Evolutionary conservation across 2,329 filamentous ascomycete species (phyloP), one percentile per base, ranked within the genome.

Genomic region (Graphilbum sp.): DNA sequence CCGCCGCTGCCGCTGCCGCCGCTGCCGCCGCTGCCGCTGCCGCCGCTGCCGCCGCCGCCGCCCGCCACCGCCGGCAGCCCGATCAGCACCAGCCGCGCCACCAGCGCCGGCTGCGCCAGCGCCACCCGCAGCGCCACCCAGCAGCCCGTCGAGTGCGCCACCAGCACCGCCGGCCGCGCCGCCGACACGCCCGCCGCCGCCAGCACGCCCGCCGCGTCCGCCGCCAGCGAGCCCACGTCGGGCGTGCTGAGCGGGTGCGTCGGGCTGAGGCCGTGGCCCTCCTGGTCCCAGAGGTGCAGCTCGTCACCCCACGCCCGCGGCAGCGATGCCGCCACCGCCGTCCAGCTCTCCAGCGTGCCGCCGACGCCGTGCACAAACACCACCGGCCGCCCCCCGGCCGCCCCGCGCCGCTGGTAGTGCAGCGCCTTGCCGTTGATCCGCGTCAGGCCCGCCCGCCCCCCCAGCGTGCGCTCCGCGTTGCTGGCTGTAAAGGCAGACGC

Each of bases 251-350:
- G 20, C n/a, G 34, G 34, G n/a, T 35, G 31, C 4, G 16, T 29
- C 9, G n/a, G 32, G 36, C 37, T 38, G 23, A 34, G 32, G 19
- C 37, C 37, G n/a, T 34, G 37, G 32, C 37, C 37, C 24, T 38
- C 37, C 10, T 15, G n/a, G 18, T 38, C 37, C 7, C 29, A 38
- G 11, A 38, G 24, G 25, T 38, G 37, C 9, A 31, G 11, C 2
- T 17, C 3, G 16, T 24, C 2, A 9, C 8, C 13, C 12, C n/a
- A 30, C 18, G 16, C 15, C 11, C 6, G 13, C 6, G 20, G 17
- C 3, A 36, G 35, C 15, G 17, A 21, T 17, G 21, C 5, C 4
- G 34, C 17, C 1, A 38, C 24, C 9, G 37, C 32, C 18, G 32
- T 39, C 32, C 32, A 39, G 23, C 21, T 29, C 5, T 39, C 37